These are phyloP conservation scores for Colletotrichum acutatum DNA, from an alignment of 2,329 filamentous ascomycete genomes.

Conservation along the genomic window DNA sequence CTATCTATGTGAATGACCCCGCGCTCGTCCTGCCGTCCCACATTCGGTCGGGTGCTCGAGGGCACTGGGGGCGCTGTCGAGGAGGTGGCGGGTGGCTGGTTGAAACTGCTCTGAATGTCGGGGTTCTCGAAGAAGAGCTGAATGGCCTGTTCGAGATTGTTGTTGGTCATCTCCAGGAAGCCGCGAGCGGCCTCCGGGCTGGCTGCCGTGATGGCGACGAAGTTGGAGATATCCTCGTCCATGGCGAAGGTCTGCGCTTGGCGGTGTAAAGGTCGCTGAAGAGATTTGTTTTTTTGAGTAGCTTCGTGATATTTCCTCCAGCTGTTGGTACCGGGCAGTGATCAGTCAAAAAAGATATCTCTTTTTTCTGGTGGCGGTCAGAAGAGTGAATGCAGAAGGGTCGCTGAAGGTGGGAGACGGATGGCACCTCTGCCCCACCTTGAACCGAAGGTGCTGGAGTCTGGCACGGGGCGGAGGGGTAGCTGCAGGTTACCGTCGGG, in stretches of 20 bases:
- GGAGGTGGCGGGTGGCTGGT: constrained; percentile 49
- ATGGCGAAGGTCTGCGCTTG: constrained; percentile 53
- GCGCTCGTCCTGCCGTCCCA: constrained; percentile 62
- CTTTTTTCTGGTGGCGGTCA: constrained; percentile 15
- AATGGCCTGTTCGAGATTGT: constrained; percentile 86
- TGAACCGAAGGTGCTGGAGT: constrained; percentile 21
- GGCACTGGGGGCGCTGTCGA: constrained; percentile 43
- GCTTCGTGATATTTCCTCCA: neutral
- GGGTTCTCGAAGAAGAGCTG: constrained; percentile 91
- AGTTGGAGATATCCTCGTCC: constrained; percentile 81
- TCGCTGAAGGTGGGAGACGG: neutral
- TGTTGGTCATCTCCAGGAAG: constrained; percentile 87
- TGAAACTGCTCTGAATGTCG: constrained; percentile 69
- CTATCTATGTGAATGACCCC: constrained; percentile 82
- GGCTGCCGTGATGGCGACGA: constrained; percentile 84
- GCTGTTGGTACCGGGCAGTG: neutral
- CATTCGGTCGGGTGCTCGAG: constrained; percentile 40
- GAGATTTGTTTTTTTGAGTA: neutral
- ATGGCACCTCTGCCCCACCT: constrained; percentile 34
- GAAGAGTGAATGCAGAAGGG: constrained; percentile 8
- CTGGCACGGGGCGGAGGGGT: constrained; percentile 16
- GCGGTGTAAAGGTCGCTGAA: neutral
- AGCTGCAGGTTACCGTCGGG: neutral
- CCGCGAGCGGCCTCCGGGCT: constrained; percentile 79
- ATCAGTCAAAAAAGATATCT: neutral